Evolutionary conservation across 305 asterid species (phyloP), one percentile per base, ranked within the genome.

Genomic region (Fraxinus albicans): DNA sequence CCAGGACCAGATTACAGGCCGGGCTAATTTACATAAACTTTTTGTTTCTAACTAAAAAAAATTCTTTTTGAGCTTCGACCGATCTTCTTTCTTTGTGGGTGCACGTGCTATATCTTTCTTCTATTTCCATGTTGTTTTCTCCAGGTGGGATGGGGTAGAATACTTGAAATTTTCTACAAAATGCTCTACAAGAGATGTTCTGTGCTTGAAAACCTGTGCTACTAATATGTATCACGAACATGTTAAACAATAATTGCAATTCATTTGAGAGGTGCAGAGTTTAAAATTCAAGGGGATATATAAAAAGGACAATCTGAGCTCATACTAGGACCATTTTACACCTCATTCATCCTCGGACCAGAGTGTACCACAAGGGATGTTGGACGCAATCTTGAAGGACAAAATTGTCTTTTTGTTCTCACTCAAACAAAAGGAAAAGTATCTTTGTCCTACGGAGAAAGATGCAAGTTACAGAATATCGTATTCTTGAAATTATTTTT

Each of bases 261-360:
- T 69, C 38, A 63, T 25, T 12, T 29, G 36, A 69, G 75, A 69
- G 36, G 10, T 4, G 19, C 75, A 69, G 3, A 10, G 3, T 29
- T 10, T 8, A 29, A 15, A 29, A 27, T 69, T 9, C 1, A 27
- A 25, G 36, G 21, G n/a, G 36, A 69, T 9, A 25, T 29, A 27
- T 47, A 81, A 76, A 25, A 78, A 77, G 33, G 77, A 83, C 84
- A 81, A 85, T 35, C 86, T 88, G 88, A 87, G 79, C 3, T 77
- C 73, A 82, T 60, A 35, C 58, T 38, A 70, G 78, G 78, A 81
- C 81, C 74, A 84, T 76, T 73, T 79, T 80, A 82, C 83, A 76
- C 69, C 83, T 81, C 65, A 76, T 81, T 81, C 73, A 80, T 79
- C 78, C 17, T 40, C 75, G 63, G 44, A 50, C 21, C 77, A 83